phyloP scores from a whole-genome alignment of 352 stramenopile genomes.

The Pythium insidiosum region DNA sequence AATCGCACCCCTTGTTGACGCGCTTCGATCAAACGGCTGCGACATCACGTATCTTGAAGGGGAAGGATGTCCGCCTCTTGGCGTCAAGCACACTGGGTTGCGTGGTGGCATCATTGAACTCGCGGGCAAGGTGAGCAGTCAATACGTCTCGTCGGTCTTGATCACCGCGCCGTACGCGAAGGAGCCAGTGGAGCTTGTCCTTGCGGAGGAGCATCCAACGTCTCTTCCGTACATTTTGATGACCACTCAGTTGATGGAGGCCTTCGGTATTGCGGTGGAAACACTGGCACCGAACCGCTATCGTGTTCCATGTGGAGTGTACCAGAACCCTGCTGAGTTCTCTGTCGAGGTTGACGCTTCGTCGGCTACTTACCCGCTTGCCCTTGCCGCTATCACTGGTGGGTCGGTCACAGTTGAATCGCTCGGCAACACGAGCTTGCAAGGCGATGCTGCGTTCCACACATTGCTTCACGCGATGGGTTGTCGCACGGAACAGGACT shows the following conservation, averaged over 20 bases:
- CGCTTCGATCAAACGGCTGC: slow-evolving; percentile 86
- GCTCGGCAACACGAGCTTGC: slow-evolving; percentile 90
- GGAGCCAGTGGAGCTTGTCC: slow-evolving; percentile 76
- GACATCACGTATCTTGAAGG: slow-evolving; percentile 58
- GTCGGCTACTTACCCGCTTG: slow-evolving; percentile 95
- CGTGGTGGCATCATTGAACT: slow-evolving; percentile 74
- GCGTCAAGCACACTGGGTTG: slow-evolving; percentile 65
- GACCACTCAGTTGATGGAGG: slow-evolving; percentile 94
- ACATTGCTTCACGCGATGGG: slow-evolving; percentile 72
- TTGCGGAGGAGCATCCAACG: slow-evolving; percentile 95
- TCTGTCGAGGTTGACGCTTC: slow-evolving; percentile 94
- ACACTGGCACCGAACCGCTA: slow-evolving; percentile 80
- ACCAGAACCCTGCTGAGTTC: slow-evolving; percentile 56
- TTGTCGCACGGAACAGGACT: slow-evolving; percentile 56
- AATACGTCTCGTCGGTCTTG: slow-evolving; percentile 96
- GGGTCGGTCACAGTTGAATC: slow-evolving; percentile 91
- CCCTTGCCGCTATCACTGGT: slow-evolving; percentile 94
- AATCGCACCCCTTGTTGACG: slow-evolving; percentile 93
- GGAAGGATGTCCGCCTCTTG: slow-evolving; percentile 67
- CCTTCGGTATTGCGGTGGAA: slow-evolving; percentile 93
- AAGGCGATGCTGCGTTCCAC: slow-evolving; percentile 95
- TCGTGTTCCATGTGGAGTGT: slow-evolving; percentile 60
- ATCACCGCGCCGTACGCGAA: slow-evolving; percentile 90
- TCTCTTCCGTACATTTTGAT: slow-evolving; percentile 94
- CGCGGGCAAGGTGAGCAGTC: slow-evolving; percentile 90